These are phyloP conservation scores for Russula virescens DNA, from an alignment of 768 basidiomycete genomes.

Conservation along the genomic window DNA sequence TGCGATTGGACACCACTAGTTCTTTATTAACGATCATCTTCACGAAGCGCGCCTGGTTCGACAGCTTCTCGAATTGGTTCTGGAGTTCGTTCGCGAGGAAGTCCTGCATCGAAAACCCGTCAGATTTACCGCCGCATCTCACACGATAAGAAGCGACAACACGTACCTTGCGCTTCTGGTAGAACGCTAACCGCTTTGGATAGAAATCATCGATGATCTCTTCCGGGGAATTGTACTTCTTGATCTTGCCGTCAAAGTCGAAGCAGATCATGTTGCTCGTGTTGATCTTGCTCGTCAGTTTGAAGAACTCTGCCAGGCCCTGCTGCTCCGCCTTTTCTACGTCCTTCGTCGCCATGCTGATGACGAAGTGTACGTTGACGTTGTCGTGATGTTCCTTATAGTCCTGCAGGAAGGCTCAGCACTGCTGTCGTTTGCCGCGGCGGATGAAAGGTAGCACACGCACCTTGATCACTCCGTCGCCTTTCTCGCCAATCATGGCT, in stretches of 20 bases:
- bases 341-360: conserved; percentile 74
- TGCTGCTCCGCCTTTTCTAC: conserved; percentile 85
- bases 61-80: conserved; percentile 71
- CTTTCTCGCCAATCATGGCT: conserved; percentile 81
- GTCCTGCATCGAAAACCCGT: conserved; percentile 49
- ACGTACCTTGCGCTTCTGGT: conserved; percentile 90
- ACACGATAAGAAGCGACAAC: neutral
- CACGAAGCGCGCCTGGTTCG: conserved; percentile 95
- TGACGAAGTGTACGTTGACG: conserved; percentile 79
- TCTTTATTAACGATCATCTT: conserved; percentile 90
- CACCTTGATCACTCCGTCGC: conserved; percentile 77
- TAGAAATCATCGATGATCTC: conserved; percentile 93
- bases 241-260: conserved; percentile 93
- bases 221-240: conserved; percentile 84
- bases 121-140: neutral
- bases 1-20: conserved; percentile 78
- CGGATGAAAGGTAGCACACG: neutral
- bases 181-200: conserved; percentile 78
- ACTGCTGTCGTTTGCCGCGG: neutral
- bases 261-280: conserved; percentile 99
- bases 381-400: conserved; percentile 97
- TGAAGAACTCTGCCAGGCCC: conserved; percentile 89
- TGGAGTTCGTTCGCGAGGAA: conserved; percentile 79
- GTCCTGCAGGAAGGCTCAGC: conserved; percentile 50
- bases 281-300: conserved; percentile 73